phyloP scores from a whole-genome alignment of 1,284 basidiomycete genomes.

The Coniferiporia sulphurascens region DNA sequence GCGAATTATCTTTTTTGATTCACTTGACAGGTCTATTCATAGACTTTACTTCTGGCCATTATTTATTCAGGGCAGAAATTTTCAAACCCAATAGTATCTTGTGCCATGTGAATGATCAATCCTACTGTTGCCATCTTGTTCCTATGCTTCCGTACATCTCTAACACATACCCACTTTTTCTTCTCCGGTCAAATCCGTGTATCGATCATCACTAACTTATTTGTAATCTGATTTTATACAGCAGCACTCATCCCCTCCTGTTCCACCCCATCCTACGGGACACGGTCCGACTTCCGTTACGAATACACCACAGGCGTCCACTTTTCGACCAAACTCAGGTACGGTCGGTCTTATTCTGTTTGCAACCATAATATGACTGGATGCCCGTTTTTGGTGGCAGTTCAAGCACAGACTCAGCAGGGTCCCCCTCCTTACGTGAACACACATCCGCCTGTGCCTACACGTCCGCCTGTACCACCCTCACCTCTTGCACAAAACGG shows the following conservation, averaged over 20 bases:
- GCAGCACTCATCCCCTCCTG: constrained; percentile 6
- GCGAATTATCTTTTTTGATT: not conserved
- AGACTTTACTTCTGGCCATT: not conserved
- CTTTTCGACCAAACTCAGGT: not conserved
- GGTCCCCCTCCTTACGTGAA: constrained; percentile 8
- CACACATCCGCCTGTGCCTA: constrained; percentile 15
- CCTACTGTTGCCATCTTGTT: no score
- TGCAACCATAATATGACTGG: not conserved
- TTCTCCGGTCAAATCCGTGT: not conserved
- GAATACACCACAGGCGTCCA: not conserved
- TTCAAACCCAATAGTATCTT: no score
- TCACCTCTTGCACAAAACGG: constrained; percentile 9
- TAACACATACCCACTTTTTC: not conserved
- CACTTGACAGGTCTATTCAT: not conserved
- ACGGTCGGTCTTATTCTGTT: not conserved
- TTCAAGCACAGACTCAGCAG: not conserved
- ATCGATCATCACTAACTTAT: not conserved
- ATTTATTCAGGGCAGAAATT: no score
- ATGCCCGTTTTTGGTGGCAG: not conserved
- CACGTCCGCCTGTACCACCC: constrained; percentile 16
- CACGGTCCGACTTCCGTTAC: not conserved
- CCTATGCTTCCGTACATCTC: not conserved
- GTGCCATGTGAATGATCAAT: no score
- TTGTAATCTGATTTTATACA: not conserved
- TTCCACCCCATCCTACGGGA: constrained; percentile 9